Base-by-base conservation (phyloP, 2,329 filamentous ascomycete genomes). In the Pezicula carpinea region DNA sequence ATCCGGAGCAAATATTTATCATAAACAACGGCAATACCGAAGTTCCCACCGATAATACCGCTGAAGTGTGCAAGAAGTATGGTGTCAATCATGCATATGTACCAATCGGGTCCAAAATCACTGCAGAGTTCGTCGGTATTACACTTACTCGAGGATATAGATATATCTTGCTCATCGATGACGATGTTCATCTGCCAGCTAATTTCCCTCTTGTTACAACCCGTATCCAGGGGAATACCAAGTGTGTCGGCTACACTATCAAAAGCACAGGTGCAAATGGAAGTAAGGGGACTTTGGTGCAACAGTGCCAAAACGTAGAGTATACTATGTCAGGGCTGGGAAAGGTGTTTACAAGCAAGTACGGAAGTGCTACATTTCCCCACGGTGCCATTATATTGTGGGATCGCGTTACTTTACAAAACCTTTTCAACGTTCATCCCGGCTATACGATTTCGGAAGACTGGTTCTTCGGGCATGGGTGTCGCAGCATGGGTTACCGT, bases 401-500 rank as follows among this genome's bases (percentile, higher is more conserved):
- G 73, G 68, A 75, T 46, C 64, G 69, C 1, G 57, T 70, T n/a
- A 69, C 74, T 33, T 59, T 75, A 7, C 65, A 70, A 42, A 58
- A 67, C 26, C 69, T 68, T 1, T 74, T 76, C 54, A 60, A 70
- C 46, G 64, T 71, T 26, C 73, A 76, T 50, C 72, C 73, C 0
- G 73, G 73, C 0, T 76, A 73, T 54, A 69, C 64, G 2, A 68
- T 76, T 7, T 72, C 69, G 1, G 73, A 76, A 43, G 73, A 76
- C 54, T 76, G 73, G 73, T 76, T 73, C 59, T 73, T 76, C 33
- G 73, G 73, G 1, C 70, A 75, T 55, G 69, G 69, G 5, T 68
- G 69, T 33, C 64, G 72, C 13, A 59, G 66, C 21, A 59, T 71
- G 14, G 71, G 73, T 6, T 70, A 65, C 5, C 63, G 72, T 1